Percentiles rank a stretch among this genome's conserved stretches.
Evolutionary conservation across 345 rosid species (phyloP).

Genomic region (Mallotus nudiflorus): DNA sequence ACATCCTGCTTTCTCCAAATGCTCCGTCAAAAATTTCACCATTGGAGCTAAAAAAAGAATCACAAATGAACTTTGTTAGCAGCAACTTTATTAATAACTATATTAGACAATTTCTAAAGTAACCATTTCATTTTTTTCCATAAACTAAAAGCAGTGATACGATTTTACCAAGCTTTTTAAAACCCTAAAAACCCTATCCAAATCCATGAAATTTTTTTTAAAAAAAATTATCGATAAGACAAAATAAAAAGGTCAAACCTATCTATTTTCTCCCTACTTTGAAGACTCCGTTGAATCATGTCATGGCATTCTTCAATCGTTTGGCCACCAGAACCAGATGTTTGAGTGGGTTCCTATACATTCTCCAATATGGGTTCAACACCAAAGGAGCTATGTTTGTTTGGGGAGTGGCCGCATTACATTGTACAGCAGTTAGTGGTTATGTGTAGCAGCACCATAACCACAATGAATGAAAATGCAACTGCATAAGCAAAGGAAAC

Average conservation of each 20-base stretch:
- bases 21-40: slow-evolving; percentile 83
- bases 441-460: too few relatives aligned
- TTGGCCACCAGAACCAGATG: slow-evolving; percentile 21
- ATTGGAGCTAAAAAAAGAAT: slow-evolving; percentile 65
- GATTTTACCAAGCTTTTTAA: neutral
- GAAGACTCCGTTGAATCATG: slow-evolving; percentile 54
- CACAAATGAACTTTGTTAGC: neutral
- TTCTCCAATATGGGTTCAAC: neutral
- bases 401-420: neutral
- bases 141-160: neutral
- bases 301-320: slow-evolving; percentile 41
- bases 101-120: too few relatives aligned
- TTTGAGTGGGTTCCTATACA: slow-evolving; percentile 29
- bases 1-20: slow-evolving; percentile 87
- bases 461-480: too few relatives aligned
- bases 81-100: too few relatives aligned
- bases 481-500: too few relatives aligned
- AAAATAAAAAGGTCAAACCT: neutral
- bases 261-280: slow-evolving; percentile 42
- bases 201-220: neutral
- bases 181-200: slow-evolving; percentile 24
- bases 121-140: neutral
- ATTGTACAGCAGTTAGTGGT: too few relatives aligned
- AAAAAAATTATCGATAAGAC: neutral
- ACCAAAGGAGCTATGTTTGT: neutral